Evolutionary conservation across 768 basidiomycete species (phyloP), one percentile per base, ranked within the genome.

Genomic region (Mycena metata): DNA sequence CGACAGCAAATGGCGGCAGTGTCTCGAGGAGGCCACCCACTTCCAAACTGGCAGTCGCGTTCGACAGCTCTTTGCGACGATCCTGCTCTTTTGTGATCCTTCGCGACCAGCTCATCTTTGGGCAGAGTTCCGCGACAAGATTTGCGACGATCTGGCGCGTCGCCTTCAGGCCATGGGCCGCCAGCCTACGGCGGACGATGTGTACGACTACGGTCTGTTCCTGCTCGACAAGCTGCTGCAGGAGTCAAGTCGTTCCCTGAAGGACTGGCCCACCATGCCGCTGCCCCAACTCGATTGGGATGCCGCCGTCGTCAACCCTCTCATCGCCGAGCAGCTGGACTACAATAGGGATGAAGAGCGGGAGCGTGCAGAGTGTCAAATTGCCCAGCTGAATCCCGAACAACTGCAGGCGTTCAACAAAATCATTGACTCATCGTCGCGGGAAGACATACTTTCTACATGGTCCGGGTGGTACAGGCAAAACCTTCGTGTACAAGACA

Each of bases 1-100:
- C 67, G 79, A 83, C 69, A 63, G 67, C 0, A 82, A 83, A 60
- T 81, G 78, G 78, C 30, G 66, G 1, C 41, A 56, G 50, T 72
- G 62, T 24, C 45, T 64, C 5, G 26, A 17, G 12, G 62, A 64
- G 26, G 62, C 62, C 8, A 35, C 30, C 17, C 42, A 55, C 24
- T 55, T 64, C 52, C 62, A 64, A 35, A 64, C 63, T 7, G 63
- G 63, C 2, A 47, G n/a, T 30, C 62, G 62, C 3, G 43, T 64
- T 24, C 58, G 51, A 0, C 62, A 64, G 52, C 62, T 64, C 7
- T 64, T 64, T 49, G 54, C 54, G 1, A 64, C 63, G 1, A 39
- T 67, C 1, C 59, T 67, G 2, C 66, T 60, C 16, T 67, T 67
- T 19, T 67, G 66, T 23, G 52, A 60, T 10, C 66, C 66, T 3